phyloP scores from a whole-genome alignment of 495 filamentous ascomycete genomes.

The Hapsidospora chrysogenum region DNA sequence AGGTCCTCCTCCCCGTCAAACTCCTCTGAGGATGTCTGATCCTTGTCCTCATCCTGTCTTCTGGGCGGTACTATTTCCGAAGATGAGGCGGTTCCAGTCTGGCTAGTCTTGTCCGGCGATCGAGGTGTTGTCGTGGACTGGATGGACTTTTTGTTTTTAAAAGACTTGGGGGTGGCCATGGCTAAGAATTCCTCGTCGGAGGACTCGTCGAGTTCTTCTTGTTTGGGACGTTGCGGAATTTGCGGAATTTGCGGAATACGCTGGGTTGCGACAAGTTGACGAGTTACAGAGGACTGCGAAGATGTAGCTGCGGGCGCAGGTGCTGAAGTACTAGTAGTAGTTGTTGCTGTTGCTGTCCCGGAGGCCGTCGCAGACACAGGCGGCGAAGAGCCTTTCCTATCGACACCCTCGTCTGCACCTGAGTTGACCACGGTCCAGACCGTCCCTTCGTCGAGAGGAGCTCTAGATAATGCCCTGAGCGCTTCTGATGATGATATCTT shows the following conservation, averaged over 20 bases:
- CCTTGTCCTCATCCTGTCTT: neutral
- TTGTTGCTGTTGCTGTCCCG: no score
- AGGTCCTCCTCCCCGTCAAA: conserved; percentile 7
- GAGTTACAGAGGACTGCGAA: no score
- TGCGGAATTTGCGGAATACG: no score
- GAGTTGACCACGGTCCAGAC: conserved; percentile 12
- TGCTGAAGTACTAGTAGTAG: no score
- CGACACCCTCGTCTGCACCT: neutral
- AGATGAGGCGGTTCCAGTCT: neutral
- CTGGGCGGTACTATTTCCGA: conserved; percentile 1
- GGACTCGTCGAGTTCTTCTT: no score
- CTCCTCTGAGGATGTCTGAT: neutral
- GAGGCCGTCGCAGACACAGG: no score
- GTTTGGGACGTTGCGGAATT: no score
- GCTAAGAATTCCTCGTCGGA: conserved; percentile 16
- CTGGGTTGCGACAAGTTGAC: no score
- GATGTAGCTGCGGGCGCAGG: no score
- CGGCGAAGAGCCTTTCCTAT: no score
- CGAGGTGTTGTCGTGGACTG: no score
- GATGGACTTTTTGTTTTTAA: conserved; percentile 5
- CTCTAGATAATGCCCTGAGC: conserved; percentile 11
- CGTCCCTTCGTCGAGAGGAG: conserved; percentile 12
- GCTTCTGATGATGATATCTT: conserved; percentile 11
- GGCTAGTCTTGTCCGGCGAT: no score
- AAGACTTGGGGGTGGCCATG: conserved; percentile 5